phyloP scores from a whole-genome alignment of 805 yeast genomes.

The Maudiozyma bulderi region DNA sequence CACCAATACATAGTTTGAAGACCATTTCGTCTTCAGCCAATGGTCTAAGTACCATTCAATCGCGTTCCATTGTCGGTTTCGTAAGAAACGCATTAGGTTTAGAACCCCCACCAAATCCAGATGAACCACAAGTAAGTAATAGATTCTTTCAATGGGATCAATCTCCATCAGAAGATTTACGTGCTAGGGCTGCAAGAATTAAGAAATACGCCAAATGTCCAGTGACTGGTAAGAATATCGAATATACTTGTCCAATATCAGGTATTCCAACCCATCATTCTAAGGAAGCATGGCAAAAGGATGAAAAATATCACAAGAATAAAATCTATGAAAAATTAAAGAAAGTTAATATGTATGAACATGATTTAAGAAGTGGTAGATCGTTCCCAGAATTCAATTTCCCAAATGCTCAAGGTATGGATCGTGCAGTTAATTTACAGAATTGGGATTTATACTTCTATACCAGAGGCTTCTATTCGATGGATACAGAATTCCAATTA shows the following conservation, averaged over 20 bases:
- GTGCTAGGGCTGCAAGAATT: conserved; percentile 87
- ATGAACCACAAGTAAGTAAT: conserved; percentile 61
- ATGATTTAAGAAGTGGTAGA: conserved; percentile 89
- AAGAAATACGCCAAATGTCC: conserved; percentile 86
- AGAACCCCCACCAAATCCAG: conserved; percentile 56
- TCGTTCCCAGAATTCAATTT: conserved; percentile 93
- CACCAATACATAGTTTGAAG: not conserved
- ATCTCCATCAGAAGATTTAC: conserved; percentile 78
- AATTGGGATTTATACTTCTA: conserved; percentile 92
- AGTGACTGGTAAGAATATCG: conserved; percentile 73
- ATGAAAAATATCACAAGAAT: conserved; percentile 57
- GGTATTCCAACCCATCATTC: conserved; percentile 97
- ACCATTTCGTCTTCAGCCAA: not conserved
- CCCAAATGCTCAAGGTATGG: conserved; percentile 71
- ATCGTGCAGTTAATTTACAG: conserved; percentile 63
- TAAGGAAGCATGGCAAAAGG: conserved; percentile 80
- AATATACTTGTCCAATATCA: conserved; percentile 82
- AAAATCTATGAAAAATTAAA: conserved; percentile 66
- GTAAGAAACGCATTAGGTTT: conserved; percentile 43
- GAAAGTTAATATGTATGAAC: conserved; percentile 87
- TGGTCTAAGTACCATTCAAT: not conserved
- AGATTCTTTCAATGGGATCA: conserved; percentile 86
- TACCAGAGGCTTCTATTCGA: conserved; percentile 85
- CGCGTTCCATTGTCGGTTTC: conserved; percentile 19
- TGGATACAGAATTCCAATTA: conserved; percentile 94